Percentiles rank a stretch among this genome's conserved stretches.
Evolutionary conservation across 2,329 filamentous ascomycete genomes (phyloP).

Genomic region (Penicillium sp.): DNA sequence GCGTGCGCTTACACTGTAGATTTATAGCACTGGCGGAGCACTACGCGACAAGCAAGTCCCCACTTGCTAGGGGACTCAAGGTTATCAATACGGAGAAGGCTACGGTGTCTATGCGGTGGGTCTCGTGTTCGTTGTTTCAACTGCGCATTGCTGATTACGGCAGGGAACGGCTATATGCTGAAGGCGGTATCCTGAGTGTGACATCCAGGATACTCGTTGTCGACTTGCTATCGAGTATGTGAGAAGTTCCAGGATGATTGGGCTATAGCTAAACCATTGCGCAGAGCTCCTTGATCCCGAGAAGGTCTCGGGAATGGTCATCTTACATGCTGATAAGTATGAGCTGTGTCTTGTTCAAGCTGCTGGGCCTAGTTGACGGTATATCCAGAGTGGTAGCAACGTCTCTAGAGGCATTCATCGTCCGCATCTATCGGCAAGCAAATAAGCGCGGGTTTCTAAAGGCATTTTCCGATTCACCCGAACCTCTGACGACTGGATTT

Average conservation of each 20-base stretch:
- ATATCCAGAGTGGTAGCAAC: conserved; percentile 65
- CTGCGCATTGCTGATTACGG: conserved; percentile 18
- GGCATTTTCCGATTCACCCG: conserved; percentile 89
- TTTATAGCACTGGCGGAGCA: conserved; percentile 75
- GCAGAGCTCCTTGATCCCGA: conserved; percentile 65
- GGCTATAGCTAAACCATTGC: conserved; percentile 12
- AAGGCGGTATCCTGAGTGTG: conserved; percentile 89
- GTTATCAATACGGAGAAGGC: conserved; percentile 93
- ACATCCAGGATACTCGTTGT: conserved; percentile 94
- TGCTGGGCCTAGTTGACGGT: conserved; percentile 9
- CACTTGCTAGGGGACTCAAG: conserved; percentile 76
- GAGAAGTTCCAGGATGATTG: neutral
- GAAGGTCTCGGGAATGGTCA: conserved; percentile 77
- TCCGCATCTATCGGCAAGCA: conserved; percentile 87
- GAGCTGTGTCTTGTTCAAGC: neutral
- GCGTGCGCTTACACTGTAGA: neutral
- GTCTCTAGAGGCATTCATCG: conserved; percentile 87
- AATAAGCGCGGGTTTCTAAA: conserved; percentile 94
- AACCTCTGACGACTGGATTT: conserved; percentile 84
- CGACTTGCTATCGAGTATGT: conserved; percentile 70
- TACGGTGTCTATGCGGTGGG: conserved; percentile 64
- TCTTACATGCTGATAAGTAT: conserved; percentile 75
- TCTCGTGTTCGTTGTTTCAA: conserved; percentile 1
- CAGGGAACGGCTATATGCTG: conserved; percentile 83
- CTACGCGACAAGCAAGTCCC: conserved; percentile 78